A percentile compares a stretch with the other conserved stretches of the same genome.
Evolutionary conservation across 352 stramenopile genomes (phyloP).

Genomic region (Pythium brachiatum): DNA sequence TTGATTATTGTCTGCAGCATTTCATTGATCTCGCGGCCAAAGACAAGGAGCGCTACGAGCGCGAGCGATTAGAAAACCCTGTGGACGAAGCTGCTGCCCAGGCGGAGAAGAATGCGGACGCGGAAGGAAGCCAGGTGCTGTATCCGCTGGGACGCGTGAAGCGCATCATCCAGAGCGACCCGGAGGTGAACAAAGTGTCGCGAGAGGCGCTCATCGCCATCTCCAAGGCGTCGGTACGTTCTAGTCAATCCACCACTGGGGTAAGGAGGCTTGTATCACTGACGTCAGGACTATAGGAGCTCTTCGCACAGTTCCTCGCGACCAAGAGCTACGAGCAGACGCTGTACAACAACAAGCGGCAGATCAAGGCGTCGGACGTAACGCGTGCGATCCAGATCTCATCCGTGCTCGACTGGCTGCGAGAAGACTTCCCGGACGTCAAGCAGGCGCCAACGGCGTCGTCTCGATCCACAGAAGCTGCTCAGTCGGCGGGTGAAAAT

Average conservation of each 20-base stretch:
- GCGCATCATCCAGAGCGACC: conserved; percentile 93
- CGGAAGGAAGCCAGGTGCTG: conserved; percentile 39
- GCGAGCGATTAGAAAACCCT: conserved; percentile 71
- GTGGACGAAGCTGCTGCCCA: conserved; percentile 53
- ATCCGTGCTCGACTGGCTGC: conserved; percentile 77
- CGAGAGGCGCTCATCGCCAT: conserved; percentile 92
- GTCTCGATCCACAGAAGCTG: background rate
- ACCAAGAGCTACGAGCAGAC: conserved; percentile 88
- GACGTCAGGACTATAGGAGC: conserved; percentile 48
- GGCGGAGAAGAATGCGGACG: conserved; percentile 24
- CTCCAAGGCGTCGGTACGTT: conserved; percentile 85
- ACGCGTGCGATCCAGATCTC: conserved; percentile 77
- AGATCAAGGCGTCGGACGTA: conserved; percentile 77
- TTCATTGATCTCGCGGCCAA: conserved; percentile 84
- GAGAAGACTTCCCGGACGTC: conserved; percentile 78
- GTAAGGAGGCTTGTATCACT: background rate
- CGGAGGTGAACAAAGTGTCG: conserved; percentile 88
- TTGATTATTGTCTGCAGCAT: conserved; percentile 20
- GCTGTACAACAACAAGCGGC: conserved; percentile 78
- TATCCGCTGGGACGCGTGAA: conserved; percentile 85
- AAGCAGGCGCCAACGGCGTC: conserved; percentile 24
- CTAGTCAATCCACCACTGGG: background rate
- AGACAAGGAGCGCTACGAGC: conserved; percentile 85
- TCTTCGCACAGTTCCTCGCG: conserved; percentile 88
- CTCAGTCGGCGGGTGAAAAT: background rate